Conservation (phyloP, 2,329 filamentous ascomycete genomes). For the Ampelomyces quisqualis region DNA sequence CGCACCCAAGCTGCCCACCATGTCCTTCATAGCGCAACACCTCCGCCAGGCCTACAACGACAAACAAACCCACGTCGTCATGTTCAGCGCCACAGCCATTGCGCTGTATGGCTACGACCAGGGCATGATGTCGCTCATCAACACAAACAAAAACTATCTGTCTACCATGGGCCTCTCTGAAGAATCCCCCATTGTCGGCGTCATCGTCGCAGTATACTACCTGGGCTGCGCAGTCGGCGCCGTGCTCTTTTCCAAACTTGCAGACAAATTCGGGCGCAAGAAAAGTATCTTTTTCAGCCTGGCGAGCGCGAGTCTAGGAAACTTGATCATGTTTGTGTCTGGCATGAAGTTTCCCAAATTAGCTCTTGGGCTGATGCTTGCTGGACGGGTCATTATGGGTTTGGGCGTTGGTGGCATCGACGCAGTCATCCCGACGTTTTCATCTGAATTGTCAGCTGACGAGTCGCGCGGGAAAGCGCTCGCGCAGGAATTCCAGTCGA, state of each 20-base stretch:
- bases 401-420: conserved; percentile 63
- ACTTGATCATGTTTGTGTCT: conserved; percentile 61
- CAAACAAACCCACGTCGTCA: conserved; percentile 53
- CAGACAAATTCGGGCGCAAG: conserved; percentile 58
- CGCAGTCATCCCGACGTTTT: conserved; percentile 62
- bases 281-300: conserved; percentile 58
- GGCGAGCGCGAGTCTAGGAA: conserved; percentile 56
- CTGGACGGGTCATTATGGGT: conserved; percentile 56
- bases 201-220: conserved; percentile 64
- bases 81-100: conserved; percentile 57
- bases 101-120: conserved; percentile 55
- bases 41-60: conserved; percentile 28
- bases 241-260: conserved; percentile 57
- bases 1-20: conserved; percentile 12
- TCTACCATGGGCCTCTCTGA: conserved; percentile 57
- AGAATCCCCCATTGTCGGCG: conserved; percentile 56
- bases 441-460: conserved; percentile 58
- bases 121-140: conserved; percentile 57
- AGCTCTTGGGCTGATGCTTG: conserved; percentile 52
- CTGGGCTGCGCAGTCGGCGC: conserved; percentile 61
- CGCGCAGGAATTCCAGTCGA: conserved; percentile 64
- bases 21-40: conserved; percentile 18
- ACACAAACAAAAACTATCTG: conserved; percentile 58
- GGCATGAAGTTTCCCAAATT: conserved; percentile 51
- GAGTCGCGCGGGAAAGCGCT: conserved; percentile 59